These are phyloP conservation scores for Aspergillus chevalieri DNA, from an alignment of 2,329 filamentous ascomycete species.

Conservation along the genomic window DNA sequence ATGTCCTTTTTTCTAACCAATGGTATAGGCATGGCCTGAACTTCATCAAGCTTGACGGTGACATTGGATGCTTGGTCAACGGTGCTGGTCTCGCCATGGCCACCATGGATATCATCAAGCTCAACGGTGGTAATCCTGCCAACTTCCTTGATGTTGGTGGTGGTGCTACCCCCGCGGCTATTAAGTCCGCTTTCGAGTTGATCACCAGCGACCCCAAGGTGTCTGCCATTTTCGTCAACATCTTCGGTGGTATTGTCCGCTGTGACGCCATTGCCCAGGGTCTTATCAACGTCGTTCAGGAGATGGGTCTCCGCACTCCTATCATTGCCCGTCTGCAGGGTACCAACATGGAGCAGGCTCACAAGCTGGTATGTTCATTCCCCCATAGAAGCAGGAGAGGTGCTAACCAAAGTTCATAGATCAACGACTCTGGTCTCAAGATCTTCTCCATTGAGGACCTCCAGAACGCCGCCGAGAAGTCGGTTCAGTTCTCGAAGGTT, in stretches of 20 bases:
- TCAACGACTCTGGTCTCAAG: constrained; percentile 97
- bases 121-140: constrained; percentile 90
- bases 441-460: constrained; percentile 99
- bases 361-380: constrained; percentile 56
- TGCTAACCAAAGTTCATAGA: constrained; percentile 37
- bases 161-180: constrained; percentile 92
- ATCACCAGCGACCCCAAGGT: constrained; percentile 99
- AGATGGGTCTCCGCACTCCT: constrained; percentile 91
- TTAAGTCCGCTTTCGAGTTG: constrained; percentile 95
- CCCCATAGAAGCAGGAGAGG: not conserved
- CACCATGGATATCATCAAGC: constrained; percentile 99
- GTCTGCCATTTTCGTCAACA: constrained; percentile 98
- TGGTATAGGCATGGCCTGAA: constrained; percentile 63
- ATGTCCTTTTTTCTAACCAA: constrained; percentile 8
- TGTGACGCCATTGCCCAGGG: constrained; percentile 97
- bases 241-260: constrained; percentile 97
- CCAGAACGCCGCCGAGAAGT: constrained; percentile 94
- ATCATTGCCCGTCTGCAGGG: constrained; percentile 97
- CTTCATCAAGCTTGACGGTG: constrained; percentile 99
- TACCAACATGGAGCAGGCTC: constrained; percentile 94
- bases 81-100: constrained; percentile 99
- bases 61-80: constrained; percentile 98
- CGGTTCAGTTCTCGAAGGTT: constrained; percentile 97
- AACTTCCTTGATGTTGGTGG: constrained; percentile 99
- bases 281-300: constrained; percentile 88